These are phyloP conservation scores for Leccinum pallidistipes DNA, from an alignment of 1,284 basidiomycete genomes.

Conservation along the genomic window DNA sequence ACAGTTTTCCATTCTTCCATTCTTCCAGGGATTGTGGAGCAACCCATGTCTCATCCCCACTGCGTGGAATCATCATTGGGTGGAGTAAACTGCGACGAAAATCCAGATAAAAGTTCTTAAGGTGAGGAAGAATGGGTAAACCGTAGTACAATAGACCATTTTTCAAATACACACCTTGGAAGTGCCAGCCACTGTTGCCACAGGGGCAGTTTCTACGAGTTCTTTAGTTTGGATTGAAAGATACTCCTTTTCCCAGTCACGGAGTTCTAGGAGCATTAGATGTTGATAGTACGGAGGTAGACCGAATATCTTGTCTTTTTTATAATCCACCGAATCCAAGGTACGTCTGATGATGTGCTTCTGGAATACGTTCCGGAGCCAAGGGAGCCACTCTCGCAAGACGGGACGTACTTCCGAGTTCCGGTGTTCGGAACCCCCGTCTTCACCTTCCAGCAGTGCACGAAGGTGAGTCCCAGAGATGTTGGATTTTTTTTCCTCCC, in stretches of 20 bases:
- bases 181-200: not conserved
- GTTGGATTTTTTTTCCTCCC: not conserved
- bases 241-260: not conserved
- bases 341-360: not conserved
- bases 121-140: not conserved
- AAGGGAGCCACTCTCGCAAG: not conserved
- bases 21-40: not conserved
- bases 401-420: not conserved
- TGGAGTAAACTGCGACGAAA: not conserved
- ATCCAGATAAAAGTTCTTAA: constrained; percentile 7
- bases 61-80: not conserved
- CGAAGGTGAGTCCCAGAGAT: not conserved
- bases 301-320: not conserved
- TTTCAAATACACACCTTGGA: not conserved
- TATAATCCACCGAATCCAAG: not conserved
- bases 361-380: not conserved
- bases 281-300: not conserved
- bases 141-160: not conserved
- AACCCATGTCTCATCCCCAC: not conserved
- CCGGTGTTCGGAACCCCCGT: not conserved
- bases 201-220: not conserved
- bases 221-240: not conserved
- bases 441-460: not conserved
- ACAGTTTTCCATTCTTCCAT: not conserved
- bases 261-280: not conserved